phyloP scores from a whole-genome alignment of 164 flowering plant species.

The Aristolochia fimbriata region DNA sequence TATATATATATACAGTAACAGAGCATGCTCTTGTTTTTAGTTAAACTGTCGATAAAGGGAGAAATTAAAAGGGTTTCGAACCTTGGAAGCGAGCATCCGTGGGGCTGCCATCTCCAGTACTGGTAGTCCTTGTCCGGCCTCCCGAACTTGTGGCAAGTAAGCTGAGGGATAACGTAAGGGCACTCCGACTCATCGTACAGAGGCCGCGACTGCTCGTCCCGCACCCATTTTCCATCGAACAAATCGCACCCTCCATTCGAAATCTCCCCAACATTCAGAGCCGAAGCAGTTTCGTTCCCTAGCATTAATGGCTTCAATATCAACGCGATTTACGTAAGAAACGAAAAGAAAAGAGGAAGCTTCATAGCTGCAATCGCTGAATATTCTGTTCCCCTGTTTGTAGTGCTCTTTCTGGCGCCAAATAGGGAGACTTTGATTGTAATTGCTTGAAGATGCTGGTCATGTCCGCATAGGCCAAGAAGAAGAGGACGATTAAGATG shows the following conservation, averaged over 20 bases:
- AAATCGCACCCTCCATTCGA: slow-evolving; percentile 45
- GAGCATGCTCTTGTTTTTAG: no score
- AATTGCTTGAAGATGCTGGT: no score
- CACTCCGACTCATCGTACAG: slow-evolving; percentile 61
- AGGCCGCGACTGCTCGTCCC: slow-evolving; percentile 51
- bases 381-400: background rate
- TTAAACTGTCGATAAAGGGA: no score
- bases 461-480: no score
- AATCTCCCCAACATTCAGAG: slow-evolving; percentile 39
- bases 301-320: background rate
- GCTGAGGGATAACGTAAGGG: slow-evolving; percentile 84
- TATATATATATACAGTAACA: no score
- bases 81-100: slow-evolving; percentile 68
- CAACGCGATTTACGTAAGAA: background rate
- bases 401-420: no score
- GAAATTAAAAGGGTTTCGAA: slow-evolving; percentile 7
- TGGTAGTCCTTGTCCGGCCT: slow-evolving; percentile 68
- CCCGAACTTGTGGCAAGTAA: slow-evolving; percentile 76
- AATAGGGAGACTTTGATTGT: no score
- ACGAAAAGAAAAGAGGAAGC: background rate
- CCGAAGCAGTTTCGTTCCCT: slow-evolving; percentile 6
- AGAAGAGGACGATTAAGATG: no score
- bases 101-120: slow-evolving; percentile 84
- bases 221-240: slow-evolving; percentile 68
- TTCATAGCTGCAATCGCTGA: background rate